Evolutionary conservation across 2,329 filamentous ascomycete genomes (phyloP), one percentile per base, ranked within the genome.

Genomic region (Knoxdaviesia proteae): DNA sequence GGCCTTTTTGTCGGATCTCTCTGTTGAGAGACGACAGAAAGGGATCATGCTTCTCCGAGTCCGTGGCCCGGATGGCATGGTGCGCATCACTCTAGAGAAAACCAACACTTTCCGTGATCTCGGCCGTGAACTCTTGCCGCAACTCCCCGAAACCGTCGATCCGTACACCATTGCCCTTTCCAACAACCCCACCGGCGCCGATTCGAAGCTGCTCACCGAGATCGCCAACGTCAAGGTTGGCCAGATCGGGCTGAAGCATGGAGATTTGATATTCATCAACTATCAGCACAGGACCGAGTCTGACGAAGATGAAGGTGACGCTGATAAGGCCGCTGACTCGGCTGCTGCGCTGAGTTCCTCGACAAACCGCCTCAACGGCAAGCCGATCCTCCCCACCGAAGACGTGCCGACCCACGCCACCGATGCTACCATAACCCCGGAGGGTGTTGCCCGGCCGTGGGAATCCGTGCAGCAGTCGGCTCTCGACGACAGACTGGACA

Each of bases 21-120:
- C 20, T 20, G 20, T 20, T 20, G 20, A 20, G 20, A 20, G 20
- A 20, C 20, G 20, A 20, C 20, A 20, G 20, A 20, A 20, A 20
- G 20, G 20, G 56, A 62, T 56, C 49, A 94, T 94, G 76, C 69
- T 94, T 54, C 67, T 94, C 44, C 76, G 87, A 59, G 82, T 94
- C 51, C 79, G 87, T 53, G 86, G 86, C 57, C 84, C 83, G 49
- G 86, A 94, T 64, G 90, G 90, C 64, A 90, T 90, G 68, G 79
- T 87, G 60, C 80, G 90, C 51, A 67, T 96, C 53, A 82, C 69
- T 42, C 73, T 92, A 50, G 77, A 87, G 51, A 72, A 78, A 41
- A 68, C 71, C 37, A 77, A 82, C 48, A 77, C 77, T 0, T 94
- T 96, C 57, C 65, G 62, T 37, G 62, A 72, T n/a, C 61, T 79